Conservation (phyloP, 139 green algal species). For the Chlorella sp. region DNA sequence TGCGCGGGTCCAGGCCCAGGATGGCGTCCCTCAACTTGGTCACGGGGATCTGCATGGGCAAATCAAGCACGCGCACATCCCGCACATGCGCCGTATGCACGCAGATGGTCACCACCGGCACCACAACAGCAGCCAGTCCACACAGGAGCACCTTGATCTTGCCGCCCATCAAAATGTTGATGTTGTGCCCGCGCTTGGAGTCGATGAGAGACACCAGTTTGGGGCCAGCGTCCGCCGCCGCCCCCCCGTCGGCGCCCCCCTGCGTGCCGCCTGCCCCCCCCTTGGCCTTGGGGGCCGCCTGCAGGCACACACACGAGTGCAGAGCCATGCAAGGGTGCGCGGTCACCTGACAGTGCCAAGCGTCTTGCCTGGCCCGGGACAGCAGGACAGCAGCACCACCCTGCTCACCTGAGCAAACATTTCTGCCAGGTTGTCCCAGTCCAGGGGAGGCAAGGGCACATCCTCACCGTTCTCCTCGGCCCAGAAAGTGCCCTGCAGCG, state of each 20-base stretch:
- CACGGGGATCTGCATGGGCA: slow-evolving; percentile 18
- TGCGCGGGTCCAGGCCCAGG: slow-evolving; percentile 24
- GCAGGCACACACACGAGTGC: too few relatives aligned
- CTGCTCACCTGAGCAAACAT: slow-evolving; percentile 16
- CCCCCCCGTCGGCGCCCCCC: not conserved
- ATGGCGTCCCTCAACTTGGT: slow-evolving; percentile 23
- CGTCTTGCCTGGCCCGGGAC: too few relatives aligned
- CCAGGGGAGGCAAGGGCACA: slow-evolving; percentile 8
- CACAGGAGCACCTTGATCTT: slow-evolving; percentile 20
- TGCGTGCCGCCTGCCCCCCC: not conserved
- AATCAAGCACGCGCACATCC: not conserved
- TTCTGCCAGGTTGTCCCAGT: slow-evolving; percentile 17
- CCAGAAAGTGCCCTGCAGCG: slow-evolving; percentile 26
- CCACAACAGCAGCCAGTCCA: too few relatives aligned
- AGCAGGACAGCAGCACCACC: too few relatives aligned
- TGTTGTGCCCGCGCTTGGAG: slow-evolving; percentile 38
- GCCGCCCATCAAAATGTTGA: slow-evolving; percentile 34
- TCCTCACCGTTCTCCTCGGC: slow-evolving; percentile 5
- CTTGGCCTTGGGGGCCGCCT: slow-evolving; percentile 12
- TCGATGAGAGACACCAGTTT: slow-evolving; percentile 30
- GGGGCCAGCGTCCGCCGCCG: not conserved
- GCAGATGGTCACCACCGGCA: too few relatives aligned
- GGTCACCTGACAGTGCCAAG: too few relatives aligned
- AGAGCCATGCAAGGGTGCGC: too few relatives aligned
- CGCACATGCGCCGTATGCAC: not conserved